Evolutionary conservation across 2,329 filamentous ascomycete genomes (phyloP), one percentile per base, ranked within the genome.

Genomic region (Scedosporium apiospermum): DNA sequence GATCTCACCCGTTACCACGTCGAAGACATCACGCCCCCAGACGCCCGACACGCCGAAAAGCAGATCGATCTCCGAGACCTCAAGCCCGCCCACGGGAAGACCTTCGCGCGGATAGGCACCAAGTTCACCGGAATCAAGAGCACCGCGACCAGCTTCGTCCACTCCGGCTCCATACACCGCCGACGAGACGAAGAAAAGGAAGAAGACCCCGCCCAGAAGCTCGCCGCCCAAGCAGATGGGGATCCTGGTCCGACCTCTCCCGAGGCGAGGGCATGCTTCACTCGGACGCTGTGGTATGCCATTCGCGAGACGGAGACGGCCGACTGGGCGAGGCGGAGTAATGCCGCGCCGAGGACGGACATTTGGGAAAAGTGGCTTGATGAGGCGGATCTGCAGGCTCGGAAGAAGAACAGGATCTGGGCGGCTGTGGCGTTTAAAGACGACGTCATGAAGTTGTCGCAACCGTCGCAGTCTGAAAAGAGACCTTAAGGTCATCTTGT

Each of bases 271-370:
- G 26, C 57, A 6, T 64, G 77, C 62, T 86, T 80, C 66, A 87
- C 83, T 0, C 72, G 80, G 16, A 84, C 81, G 1, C 71, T 86
- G 63, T 86, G 83, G 83, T 83, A 78, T 65, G 82, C 81, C 1
- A 83, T 87, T 57, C 75, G 79, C 12, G 80, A 82, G 67, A 85
- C 83, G 0, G 70, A 76, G 67, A 73, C 73, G 26, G 80, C 75
- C 0, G 78, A 77, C 3, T 87, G 84, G 84, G 79, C 83, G 2
- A 72, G 73, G 63, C 74, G 77, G 49, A 79, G 77, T 58, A 78
- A 80, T 12, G 79, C 81, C 0, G 80, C 82, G 0, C 83, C 84
- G 0, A 70, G 70, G 10, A 85, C 83, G 0, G 67, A 72, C 0
- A 74, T 80, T 63, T 87, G 84, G 83, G 74, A 76, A 57, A 65